Percentiles rank a stretch among this genome's conserved stretches.
phyloP scores from a whole-genome alignment of 805 yeast genomes.

The Lipomyces yamadae region DNA sequence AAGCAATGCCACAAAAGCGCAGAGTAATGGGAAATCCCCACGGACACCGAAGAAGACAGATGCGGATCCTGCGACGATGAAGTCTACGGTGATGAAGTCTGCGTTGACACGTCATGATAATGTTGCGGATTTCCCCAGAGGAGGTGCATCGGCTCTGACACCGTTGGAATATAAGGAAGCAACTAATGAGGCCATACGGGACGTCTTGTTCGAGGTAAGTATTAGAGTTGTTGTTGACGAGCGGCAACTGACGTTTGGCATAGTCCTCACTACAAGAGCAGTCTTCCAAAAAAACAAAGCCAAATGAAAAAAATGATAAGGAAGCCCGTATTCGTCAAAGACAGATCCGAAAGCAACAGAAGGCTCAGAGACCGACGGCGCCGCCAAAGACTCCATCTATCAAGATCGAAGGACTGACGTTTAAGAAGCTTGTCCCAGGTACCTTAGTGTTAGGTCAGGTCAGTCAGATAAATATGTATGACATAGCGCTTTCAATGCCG shows the following conservation, averaged over 20 bases:
- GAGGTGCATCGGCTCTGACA: constrained; percentile 77
- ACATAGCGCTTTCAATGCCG: constrained; percentile 72
- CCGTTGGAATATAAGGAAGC: constrained; percentile 92
- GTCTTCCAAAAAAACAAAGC: constrained; percentile 26
- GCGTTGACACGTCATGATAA: constrained; percentile 33
- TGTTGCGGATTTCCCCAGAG: constrained; percentile 87
- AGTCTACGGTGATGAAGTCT: constrained; percentile 14
- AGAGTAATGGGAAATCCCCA: background rate
- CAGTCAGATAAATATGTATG: constrained; percentile 61
- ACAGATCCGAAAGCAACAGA: constrained; percentile 30
- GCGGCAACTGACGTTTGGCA: background rate
- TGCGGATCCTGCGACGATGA: constrained; percentile 8
- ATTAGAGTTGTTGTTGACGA: background rate
- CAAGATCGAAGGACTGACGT: constrained; percentile 58
- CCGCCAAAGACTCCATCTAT: constrained; percentile 9
- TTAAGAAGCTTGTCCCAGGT: constrained; percentile 71
- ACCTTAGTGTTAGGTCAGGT: constrained; percentile 79
- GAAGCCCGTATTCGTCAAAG: constrained; percentile 19
- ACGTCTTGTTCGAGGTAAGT: constrained; percentile 66
- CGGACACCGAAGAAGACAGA: background rate
- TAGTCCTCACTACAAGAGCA: constrained; percentile 22
- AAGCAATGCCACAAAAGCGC: background rate
- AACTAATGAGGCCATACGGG: constrained; percentile 88
- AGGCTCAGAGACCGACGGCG: constrained; percentile 9
- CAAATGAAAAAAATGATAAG: constrained; percentile 8